Evolutionary conservation across 2,329 filamentous ascomycete species (phyloP), one percentile per base, ranked within the genome.

Genomic region (Tolypocladium pustulatum): DNA sequence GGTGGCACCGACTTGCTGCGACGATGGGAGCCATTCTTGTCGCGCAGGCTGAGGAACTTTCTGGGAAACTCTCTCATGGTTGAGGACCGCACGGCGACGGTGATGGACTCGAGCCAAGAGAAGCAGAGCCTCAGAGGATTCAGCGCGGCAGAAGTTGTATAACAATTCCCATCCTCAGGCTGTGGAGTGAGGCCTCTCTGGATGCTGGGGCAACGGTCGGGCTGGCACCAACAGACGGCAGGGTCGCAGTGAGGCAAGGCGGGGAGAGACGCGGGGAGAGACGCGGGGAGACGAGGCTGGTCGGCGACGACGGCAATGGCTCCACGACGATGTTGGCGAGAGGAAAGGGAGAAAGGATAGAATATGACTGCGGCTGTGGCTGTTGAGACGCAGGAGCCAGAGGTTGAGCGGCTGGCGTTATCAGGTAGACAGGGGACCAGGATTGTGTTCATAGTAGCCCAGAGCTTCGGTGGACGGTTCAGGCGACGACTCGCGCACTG

Each of bases 11-110:
- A 84, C 65, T 81, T 83, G 66, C 77, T 78, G 60, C 81, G 79
- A 59, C 75, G 76, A 64, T 83, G 80, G 41, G 69, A 64, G 60
- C 75, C 77, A 70, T 78, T 79, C 73, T 83, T 90, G 67, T 90
- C 88, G 64, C 87, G 83, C 65, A 87, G 78, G 71, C 83, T 89
- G 61, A 89, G 83, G 70, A 91, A 86, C 66, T 87, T 85, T 69
- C 82, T 85, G 55, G 79, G 79, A 60, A 81, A 73, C 63, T 77
- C 73, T 72, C 81, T 83, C 78, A 83, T 83, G 68, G 64, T 78
- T 68, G 15, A 15, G 20, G 12, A 15, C 36, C 22, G 37, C 12
- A 41, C 38, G 27, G 38, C 46, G 27, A 46, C n/a, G 27, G 37
- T 3, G 27, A 22, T 13, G 27, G 55, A 40, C 15, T 54, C 51